Percentiles rank a stretch among this genome's conserved stretches.
These are phyloP conservation scores for Vitis rotundifolia DNA, from an alignment of 164 flowering plant genomes.

Conservation along the genomic window DNA sequence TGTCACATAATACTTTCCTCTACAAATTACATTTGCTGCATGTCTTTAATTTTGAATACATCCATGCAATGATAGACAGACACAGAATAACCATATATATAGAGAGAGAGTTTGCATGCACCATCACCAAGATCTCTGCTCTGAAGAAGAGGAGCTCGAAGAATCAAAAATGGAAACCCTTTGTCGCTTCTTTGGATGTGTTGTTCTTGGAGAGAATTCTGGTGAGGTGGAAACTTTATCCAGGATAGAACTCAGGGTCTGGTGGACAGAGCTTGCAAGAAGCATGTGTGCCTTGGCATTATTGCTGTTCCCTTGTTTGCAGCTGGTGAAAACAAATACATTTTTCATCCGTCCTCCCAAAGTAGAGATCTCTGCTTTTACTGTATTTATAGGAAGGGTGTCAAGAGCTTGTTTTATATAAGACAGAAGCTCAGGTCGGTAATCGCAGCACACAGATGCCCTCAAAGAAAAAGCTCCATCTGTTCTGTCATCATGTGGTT, in stretches of 20 bases:
- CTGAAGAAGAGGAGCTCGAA: neutral
- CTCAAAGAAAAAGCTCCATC: neutral
- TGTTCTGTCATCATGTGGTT: neutral
- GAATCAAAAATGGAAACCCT: neutral
- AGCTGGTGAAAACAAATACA: neutral
- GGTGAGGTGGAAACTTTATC: neutral
- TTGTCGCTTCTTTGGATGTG: neutral
- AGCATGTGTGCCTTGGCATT: neutral
- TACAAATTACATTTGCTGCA: no score
- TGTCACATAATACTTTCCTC: no score
- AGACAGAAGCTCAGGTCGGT: neutral
- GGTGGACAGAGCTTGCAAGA: neutral
- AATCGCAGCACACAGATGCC: conserved; percentile 7
- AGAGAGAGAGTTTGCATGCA: no score
- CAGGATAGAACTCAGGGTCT: neutral
- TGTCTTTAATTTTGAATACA: no score
- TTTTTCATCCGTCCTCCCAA: conserved; percentile 4
- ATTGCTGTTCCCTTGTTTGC: neutral
- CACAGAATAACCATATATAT: no score
- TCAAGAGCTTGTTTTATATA: neutral
- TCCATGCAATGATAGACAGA: no score
- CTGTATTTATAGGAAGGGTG: neutral
- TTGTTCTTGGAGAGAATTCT: neutral
- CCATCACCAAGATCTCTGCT: neutral
- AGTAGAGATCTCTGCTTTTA: neutral